Conservation (phyloP, 768 basidiomycete species). For the Leccinum incarnatum region DNA sequence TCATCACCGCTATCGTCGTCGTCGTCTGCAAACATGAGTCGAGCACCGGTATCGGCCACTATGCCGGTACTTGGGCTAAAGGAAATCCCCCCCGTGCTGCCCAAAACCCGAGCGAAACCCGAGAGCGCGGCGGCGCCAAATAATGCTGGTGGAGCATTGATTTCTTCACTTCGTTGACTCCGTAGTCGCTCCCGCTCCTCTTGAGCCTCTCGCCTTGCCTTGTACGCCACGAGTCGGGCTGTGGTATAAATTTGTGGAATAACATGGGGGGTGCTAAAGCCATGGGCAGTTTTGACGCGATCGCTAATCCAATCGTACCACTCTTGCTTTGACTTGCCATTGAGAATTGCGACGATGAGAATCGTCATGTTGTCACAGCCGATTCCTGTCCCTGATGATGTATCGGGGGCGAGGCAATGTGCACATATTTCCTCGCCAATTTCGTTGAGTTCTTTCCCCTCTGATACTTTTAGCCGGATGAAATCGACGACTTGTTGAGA, state of each 20-base stretch:
- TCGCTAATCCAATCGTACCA: constrained; percentile 91
- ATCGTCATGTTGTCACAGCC: constrained; percentile 99
- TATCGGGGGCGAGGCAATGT: constrained; percentile 92
- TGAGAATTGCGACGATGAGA: constrained; percentile 82
- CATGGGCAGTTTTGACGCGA: constrained; percentile 72
- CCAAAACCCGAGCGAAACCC: constrained; percentile 55
- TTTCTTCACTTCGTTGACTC: constrained; percentile 36
- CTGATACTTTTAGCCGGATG: constrained; percentile 75
- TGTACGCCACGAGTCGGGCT: constrained; percentile 61
- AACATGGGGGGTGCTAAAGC: constrained; percentile 72
- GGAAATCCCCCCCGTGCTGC: constrained; percentile 60
- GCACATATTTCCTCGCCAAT: constrained; percentile 90
- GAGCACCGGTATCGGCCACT: constrained; percentile 42
- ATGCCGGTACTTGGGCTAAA: constrained; percentile 56
- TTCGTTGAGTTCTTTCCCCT: constrained; percentile 74
- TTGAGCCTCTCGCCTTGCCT: constrained; percentile 56
- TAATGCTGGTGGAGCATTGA: constrained; percentile 21
- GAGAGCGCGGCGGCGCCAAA: constrained; percentile 40
- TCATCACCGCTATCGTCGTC: constrained; percentile 60
- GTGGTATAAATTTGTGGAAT: constrained; percentile 76
- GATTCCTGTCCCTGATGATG: constrained; percentile 84
- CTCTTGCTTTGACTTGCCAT: constrained; percentile 84
- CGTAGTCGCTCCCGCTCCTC: constrained; percentile 46
- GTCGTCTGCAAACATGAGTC: constrained; percentile 67
- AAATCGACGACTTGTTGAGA: constrained; percentile 94